Conservation (phyloP, 2,329 filamentous ascomycete species). For the Delphinella strobiligena region DNA sequence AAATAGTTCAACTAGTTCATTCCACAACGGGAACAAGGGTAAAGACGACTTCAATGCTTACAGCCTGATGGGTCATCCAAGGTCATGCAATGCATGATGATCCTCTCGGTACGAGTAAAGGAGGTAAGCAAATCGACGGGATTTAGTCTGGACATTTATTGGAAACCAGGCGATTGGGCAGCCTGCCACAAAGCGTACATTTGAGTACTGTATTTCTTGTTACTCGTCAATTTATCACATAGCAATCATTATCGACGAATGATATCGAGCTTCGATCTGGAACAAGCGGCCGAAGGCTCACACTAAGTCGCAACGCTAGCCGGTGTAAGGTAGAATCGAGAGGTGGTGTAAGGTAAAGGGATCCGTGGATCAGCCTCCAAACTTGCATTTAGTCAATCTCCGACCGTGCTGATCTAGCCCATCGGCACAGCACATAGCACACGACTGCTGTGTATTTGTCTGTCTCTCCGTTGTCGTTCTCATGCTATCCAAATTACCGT, state of each 20-base stretch:
- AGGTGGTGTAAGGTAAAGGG: too few relatives aligned
- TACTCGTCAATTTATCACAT: too few relatives aligned
- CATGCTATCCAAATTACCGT: slow-evolving; percentile 9
- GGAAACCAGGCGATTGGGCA: too few relatives aligned
- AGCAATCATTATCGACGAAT: too few relatives aligned
- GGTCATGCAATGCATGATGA: background rate
- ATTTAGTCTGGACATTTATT: background rate
- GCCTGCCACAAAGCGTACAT: too few relatives aligned
- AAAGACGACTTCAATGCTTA: background rate
- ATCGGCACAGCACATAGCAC: too few relatives aligned
- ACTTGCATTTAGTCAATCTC: background rate
- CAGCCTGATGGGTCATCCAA: background rate
- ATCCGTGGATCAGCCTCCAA: background rate
- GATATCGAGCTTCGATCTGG: too few relatives aligned
- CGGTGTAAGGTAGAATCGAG: too few relatives aligned
- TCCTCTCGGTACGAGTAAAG: background rate
- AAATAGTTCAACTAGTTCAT: background rate
- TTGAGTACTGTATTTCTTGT: too few relatives aligned
- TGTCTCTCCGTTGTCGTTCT: background rate
- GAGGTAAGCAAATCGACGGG: background rate
- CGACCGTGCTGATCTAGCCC: background rate
- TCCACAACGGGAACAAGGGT: too few relatives aligned
- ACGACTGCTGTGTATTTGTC: too few relatives aligned
- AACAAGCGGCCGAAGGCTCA: too few relatives aligned
- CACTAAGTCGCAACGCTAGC: background rate